Conservation (phyloP, 306 rosid species). For the Amphicarpaea edgeworthii region DNA sequence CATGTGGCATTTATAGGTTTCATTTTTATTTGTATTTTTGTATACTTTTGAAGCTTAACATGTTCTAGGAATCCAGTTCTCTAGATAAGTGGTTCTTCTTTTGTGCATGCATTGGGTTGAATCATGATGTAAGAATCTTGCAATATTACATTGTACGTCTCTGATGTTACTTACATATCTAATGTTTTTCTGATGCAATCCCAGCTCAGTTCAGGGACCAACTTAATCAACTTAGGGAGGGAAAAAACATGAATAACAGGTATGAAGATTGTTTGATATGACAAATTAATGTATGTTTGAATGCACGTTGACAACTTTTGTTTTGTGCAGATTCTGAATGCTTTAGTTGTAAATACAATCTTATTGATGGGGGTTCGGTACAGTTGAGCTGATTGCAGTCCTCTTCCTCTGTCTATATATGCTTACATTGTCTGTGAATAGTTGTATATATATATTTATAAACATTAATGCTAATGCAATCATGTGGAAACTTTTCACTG, state of each 20-base stretch:
- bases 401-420: conserved; percentile 29
- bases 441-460: conserved; percentile 48
- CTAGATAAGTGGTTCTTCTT: conserved; percentile 23
- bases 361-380: conserved; percentile 38
- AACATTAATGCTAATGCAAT: conserved; percentile 40
- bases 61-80: conserved; percentile 13
- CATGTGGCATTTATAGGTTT: not conserved
- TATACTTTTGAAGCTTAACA: not conserved
- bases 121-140: conserved; percentile 10
- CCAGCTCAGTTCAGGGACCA: conserved; percentile 63
- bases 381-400: conserved; percentile 38
- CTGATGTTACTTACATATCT: conserved; percentile 28
- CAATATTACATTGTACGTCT: conserved; percentile 31
- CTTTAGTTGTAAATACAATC: conserved; percentile 39
- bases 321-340: conserved; percentile 54
- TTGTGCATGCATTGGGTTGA: conserved; percentile 9
- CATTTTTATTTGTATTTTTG: not conserved
- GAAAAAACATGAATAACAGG: conserved; percentile 56
- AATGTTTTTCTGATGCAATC: conserved; percentile 41
- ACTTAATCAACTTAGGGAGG: conserved; percentile 57
- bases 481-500: conserved; percentile 40
- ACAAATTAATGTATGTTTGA: conserved; percentile 9
- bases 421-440: conserved; percentile 48
- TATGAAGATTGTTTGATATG: conserved; percentile 23
- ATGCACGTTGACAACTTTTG: conserved; percentile 13